Conservation (phyloP, 495 filamentous ascomycete genomes). For the Podospora australis region DNA sequence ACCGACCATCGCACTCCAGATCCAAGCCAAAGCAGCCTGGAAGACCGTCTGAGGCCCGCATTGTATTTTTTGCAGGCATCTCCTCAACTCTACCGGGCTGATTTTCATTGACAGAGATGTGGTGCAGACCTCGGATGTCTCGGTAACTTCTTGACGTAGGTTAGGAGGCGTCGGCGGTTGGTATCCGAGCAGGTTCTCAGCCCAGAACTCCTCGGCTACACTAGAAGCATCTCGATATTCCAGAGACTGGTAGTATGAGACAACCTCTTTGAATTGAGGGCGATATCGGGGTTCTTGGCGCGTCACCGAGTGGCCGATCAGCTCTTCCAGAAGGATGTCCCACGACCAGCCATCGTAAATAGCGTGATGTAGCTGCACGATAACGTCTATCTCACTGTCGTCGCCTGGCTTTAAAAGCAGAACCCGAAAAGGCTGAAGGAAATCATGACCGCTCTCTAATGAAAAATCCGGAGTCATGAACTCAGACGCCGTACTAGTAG, state of each 20-base stretch:
- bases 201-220: conserved; percentile 48
- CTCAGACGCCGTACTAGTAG: conserved; percentile 30
- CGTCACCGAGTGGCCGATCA: conserved; percentile 43
- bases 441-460: conserved; percentile 24
- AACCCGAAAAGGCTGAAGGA: conserved; percentile 53
- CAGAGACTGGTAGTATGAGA: conserved; percentile 32
- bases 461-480: conserved; percentile 22
- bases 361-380: conserved; percentile 63
- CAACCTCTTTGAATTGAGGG: conserved; percentile 48
- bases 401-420: conserved; percentile 33
- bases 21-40: conserved; percentile 61
- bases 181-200: conserved; percentile 41
- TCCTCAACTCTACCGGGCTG: conserved; percentile 7
- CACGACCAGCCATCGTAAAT: conserved; percentile 83
- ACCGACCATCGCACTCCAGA: conserved; percentile 56
- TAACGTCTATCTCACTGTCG: conserved; percentile 16
- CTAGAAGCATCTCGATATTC: conserved; percentile 16
- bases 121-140: conserved; percentile 9
- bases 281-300: conserved; percentile 23
- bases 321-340: conserved; percentile 61
- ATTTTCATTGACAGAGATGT: conserved; percentile 18
- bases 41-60: conserved; percentile 55
- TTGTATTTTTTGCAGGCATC: conserved; percentile 7
- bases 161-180: conserved; percentile 36
- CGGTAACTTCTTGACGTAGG: conserved; percentile 18